phyloP scores from a whole-genome alignment of 2,329 filamentous ascomycete species.

The Penicillium oxalicum region DNA sequence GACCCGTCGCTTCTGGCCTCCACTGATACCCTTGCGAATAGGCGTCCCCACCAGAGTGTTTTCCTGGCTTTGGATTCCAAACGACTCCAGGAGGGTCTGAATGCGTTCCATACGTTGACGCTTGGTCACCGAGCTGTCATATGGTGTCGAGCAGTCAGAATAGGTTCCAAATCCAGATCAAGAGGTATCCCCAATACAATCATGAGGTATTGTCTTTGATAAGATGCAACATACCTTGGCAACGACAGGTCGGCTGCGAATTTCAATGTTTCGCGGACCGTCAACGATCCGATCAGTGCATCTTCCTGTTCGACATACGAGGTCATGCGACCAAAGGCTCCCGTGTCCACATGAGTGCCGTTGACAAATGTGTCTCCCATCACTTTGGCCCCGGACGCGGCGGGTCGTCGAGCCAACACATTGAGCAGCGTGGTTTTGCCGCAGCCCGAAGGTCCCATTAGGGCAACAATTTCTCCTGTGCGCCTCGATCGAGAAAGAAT shows the following conservation, averaged over 20 bases:
- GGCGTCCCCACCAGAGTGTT: conserved; percentile 73
- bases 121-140: conserved; percentile 45
- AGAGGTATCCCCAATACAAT: not conserved
- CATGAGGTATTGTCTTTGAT: not conserved
- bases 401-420: conserved; percentile 61
- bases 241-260: conserved; percentile 68
- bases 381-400: conserved; percentile 49
- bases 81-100: conserved; percentile 60
- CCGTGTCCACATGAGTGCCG: conserved; percentile 48
- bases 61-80: conserved; percentile 65
- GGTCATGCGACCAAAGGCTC: conserved; percentile 59
- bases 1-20: conserved; percentile 75
- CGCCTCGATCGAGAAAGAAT: not conserved
- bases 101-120: conserved; percentile 58
- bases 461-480: conserved; percentile 63
- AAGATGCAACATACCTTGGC: conserved; percentile 40
- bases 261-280: conserved; percentile 69
- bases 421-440: conserved; percentile 85
- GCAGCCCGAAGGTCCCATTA: conserved; percentile 70
- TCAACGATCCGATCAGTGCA: conserved; percentile 72
- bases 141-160: too few relatives aligned
- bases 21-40: conserved; percentile 74
- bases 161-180: not conserved
- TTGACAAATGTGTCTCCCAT: conserved; percentile 58
- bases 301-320: conserved; percentile 87